A percentile compares a stretch with the other conserved stretches of the same genome.
Evolutionary conservation across 1,284 basidiomycete species (phyloP).

Genomic region (Malassezia nana): DNA sequence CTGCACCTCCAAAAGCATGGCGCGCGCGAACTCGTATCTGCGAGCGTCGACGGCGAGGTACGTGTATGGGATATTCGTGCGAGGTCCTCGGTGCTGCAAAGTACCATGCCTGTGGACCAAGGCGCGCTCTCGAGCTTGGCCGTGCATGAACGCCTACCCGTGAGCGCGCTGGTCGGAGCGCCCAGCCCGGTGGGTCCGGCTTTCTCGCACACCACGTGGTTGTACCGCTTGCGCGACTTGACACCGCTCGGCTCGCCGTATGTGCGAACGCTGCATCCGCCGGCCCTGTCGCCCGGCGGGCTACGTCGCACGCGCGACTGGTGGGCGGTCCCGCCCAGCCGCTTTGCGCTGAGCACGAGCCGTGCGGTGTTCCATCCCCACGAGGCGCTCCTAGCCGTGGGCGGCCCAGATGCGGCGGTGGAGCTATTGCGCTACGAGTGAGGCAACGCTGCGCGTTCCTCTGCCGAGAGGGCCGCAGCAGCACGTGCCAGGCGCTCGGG

Average conservation of each 20-base stretch:
- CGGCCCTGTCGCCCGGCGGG: slow-evolving; percentile 3
- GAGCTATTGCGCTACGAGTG: slow-evolving; percentile 21
- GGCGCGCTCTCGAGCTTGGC: slow-evolving; percentile 65
- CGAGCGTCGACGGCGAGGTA: slow-evolving; percentile 81
- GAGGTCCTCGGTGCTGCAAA: slow-evolving; percentile 61
- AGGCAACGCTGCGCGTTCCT: background rate
- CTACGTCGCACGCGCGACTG: background rate
- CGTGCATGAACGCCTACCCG: slow-evolving; percentile 70
- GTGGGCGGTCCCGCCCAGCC: slow-evolving; percentile 18
- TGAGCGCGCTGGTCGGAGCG: slow-evolving; percentile 60
- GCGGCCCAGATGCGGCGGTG: slow-evolving; percentile 31
- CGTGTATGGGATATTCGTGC: slow-evolving; percentile 83
- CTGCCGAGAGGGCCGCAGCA: background rate
- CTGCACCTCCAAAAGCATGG: slow-evolving; percentile 72
- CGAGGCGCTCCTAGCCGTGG: slow-evolving; percentile 35
- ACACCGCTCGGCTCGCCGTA: slow-evolving; percentile 1
- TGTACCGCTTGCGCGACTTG: slow-evolving; percentile 16
- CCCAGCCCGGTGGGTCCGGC: slow-evolving; percentile 1
- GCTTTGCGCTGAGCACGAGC: slow-evolving; percentile 36
- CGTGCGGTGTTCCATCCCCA: slow-evolving; percentile 44
- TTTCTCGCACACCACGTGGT: slow-evolving; percentile 16
- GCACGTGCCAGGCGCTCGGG: background rate
- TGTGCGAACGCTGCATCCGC: slow-evolving; percentile 18
- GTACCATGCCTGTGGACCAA: slow-evolving; percentile 53
- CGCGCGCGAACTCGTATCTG: slow-evolving; percentile 71